These are phyloP conservation scores for Fusarium abutilonis DNA, from an alignment of 2,329 filamentous ascomycete species.

Conservation along the genomic window DNA sequence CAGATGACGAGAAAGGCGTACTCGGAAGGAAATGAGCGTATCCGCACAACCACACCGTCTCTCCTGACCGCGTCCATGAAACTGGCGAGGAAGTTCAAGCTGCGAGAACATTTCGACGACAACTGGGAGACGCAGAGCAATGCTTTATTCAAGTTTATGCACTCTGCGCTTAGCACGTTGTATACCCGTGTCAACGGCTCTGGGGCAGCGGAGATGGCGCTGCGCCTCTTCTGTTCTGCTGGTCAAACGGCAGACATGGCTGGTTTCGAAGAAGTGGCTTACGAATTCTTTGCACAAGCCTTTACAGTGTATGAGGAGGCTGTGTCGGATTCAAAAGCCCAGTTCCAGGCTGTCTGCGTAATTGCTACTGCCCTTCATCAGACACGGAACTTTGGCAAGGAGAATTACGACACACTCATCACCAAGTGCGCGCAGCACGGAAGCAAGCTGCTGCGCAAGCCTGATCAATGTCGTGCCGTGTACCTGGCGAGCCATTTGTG, in stretches of 20 bases:
- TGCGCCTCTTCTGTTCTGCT: slow-evolving; percentile 90
- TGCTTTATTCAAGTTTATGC: slow-evolving; percentile 93
- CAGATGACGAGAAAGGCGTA: slow-evolving; percentile 89
- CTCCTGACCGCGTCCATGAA: slow-evolving; percentile 91
- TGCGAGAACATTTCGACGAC: slow-evolving; percentile 82
- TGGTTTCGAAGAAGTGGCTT: slow-evolving; percentile 93
- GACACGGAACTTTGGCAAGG: slow-evolving; percentile 89
- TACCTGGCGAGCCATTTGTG: slow-evolving; percentile 96
- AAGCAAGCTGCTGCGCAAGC: slow-evolving; percentile 96
- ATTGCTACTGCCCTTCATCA: slow-evolving; percentile 90
- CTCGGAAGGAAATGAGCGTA: slow-evolving; percentile 90
- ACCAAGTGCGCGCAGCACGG: slow-evolving; percentile 97
- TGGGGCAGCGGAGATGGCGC: slow-evolving; percentile 84
- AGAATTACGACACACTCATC: slow-evolving; percentile 98
- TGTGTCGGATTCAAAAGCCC: slow-evolving; percentile 92
- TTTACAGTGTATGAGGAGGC: slow-evolving; percentile 98
- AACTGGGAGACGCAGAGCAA: slow-evolving; percentile 73
- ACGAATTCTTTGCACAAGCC: slow-evolving; percentile 97
- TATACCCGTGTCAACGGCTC: slow-evolving; percentile 83
- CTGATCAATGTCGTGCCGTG: slow-evolving; percentile 95
- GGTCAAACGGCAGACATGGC: slow-evolving; percentile 93
- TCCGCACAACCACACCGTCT: slow-evolving; percentile 93
- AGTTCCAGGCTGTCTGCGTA: slow-evolving; percentile 97
- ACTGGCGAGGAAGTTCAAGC: slow-evolving; percentile 87
- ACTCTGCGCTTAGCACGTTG: slow-evolving; percentile 84